phyloP scores from a whole-genome alignment of 495 filamentous ascomycete genomes.

The Xylaria grammica region DNA sequence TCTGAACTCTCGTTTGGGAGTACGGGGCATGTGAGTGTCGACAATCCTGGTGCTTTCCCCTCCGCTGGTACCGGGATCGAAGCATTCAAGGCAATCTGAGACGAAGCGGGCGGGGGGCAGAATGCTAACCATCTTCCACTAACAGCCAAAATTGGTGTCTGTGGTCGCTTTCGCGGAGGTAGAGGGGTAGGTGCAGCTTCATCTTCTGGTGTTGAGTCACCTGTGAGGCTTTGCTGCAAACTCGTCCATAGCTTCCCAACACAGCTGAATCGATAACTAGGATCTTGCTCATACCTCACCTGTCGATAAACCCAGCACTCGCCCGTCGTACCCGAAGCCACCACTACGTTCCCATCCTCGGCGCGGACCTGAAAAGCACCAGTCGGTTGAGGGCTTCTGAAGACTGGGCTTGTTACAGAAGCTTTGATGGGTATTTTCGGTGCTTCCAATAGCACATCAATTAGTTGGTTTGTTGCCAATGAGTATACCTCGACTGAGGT shows the following conservation, averaged over 20 bases:
- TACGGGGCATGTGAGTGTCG: slow-evolving; percentile 73
- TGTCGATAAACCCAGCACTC: slow-evolving; percentile 80
- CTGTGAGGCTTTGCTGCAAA: slow-evolving; percentile 61
- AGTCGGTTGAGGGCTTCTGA: slow-evolving; percentile 64
- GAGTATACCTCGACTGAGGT: slow-evolving; percentile 88
- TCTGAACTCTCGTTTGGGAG: slow-evolving; percentile 75
- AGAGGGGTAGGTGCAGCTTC: slow-evolving; percentile 42
- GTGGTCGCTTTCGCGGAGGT: slow-evolving; percentile 47
- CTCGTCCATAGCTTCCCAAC: slow-evolving; percentile 88
- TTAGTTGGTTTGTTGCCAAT: slow-evolving; percentile 66
- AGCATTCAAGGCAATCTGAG: slow-evolving; percentile 70
- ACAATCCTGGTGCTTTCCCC: slow-evolving; percentile 67
- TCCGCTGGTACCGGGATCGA: slow-evolving; percentile 52
- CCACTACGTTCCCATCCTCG: slow-evolving; percentile 67
- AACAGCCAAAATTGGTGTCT: slow-evolving; percentile 73
- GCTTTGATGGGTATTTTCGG: slow-evolving; percentile 52
- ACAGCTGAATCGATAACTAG: slow-evolving; percentile 59
- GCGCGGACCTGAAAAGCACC: slow-evolving; percentile 74
- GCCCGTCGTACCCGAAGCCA: slow-evolving; percentile 81
- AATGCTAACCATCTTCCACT: slow-evolving; percentile 85
- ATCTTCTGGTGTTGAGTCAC: slow-evolving; percentile 52
- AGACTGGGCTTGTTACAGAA: slow-evolving; percentile 58
- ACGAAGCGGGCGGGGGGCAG: slow-evolving; percentile 74
- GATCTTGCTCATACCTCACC: slow-evolving; percentile 34
- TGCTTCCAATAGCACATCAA: slow-evolving; percentile 70